Evolutionary conservation across 1,139 yeast species (phyloP), one percentile per base, ranked within the genome.

Genomic region (Zhuliangozyma parablackwelliae): DNA sequence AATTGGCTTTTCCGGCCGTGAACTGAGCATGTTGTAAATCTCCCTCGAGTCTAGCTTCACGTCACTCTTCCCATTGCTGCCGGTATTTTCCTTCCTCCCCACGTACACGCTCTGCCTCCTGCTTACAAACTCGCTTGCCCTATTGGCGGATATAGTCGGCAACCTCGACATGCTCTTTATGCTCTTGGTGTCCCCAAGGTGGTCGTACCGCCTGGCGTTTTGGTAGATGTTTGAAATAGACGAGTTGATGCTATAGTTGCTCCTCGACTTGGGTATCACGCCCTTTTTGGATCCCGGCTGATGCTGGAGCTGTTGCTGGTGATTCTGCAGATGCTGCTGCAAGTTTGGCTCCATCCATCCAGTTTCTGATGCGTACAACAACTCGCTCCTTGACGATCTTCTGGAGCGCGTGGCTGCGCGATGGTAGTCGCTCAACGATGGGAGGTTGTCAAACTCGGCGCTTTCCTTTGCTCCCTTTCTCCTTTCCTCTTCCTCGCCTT

Each of bases 321-420:
- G 31, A 1, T 27, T 20, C 7, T 20, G 24, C 7, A 10, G 21
- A n/a, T n/a, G 16, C 10, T 33, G 39, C 39, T 28, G 35, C 16
- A 42, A 38, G 30, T 50, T 55, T 6, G 72, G 71, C 36, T 69
- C 74, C 72, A 68, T 67, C 75, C 75, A 69, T 38, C 65, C 68
- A 31, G 64, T 59, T 33, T 63, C 72, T 2, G 69, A 54, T 2
- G 61, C 54, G 46, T 69, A 67, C n/a, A 26, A n/a, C 36, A 69
- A 51, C 26, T 69, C 75, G 48, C 74, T 67, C 32, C 60, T 51
- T 5, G 75, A 66, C 1, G 75, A 68, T 37, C 67, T 49, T 23
- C 72, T 46, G 9, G 70, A 64, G 10, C 40, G 39, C 33, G 56
- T 58, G 32, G 59, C 61, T 9, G 47, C 41, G 29, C 59, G 49